Evolutionary conservation across 129 eudicot species (phyloP).

Genomic region (Pittosporum tobira): DNA sequence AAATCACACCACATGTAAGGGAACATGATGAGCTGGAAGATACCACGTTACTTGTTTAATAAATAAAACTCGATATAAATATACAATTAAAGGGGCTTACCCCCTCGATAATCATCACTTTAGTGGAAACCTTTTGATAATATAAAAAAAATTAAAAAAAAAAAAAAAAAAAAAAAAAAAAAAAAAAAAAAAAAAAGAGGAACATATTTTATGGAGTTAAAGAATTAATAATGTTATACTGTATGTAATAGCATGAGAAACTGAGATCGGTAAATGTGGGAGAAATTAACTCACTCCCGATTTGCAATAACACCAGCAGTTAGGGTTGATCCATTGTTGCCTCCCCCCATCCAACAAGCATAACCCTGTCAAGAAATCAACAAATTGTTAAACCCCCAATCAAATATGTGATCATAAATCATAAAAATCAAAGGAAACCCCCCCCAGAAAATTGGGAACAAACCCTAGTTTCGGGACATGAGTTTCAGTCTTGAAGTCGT

Average conservation of each 20-base stretch:
- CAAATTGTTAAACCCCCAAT: background rate
- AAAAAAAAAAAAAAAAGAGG: too few species aligned
- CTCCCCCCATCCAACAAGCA: conserved; percentile 99
- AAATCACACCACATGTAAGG: too few species aligned
- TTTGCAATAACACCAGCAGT: conserved; percentile 95
- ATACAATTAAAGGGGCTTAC: too few species aligned
- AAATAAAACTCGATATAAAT: too few species aligned
- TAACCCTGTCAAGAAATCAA: conserved; percentile 42
- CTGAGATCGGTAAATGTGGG: background rate
- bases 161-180: too few species aligned
- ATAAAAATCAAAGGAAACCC: background rate
- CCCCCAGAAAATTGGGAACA: background rate
- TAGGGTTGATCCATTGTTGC: conserved; percentile 94
- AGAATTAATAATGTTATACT: too few species aligned
- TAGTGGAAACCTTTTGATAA: too few species aligned
- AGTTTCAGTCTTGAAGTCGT: conserved; percentile 78
- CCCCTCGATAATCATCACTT: too few species aligned
- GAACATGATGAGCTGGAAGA: too few species aligned
- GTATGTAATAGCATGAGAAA: background rate
- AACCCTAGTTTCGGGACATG: conserved; percentile 95
- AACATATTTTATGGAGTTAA: too few species aligned
- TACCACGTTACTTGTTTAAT: too few species aligned
- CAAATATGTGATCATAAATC: background rate
- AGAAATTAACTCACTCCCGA: conserved; percentile 60
- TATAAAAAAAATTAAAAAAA: too few species aligned